A percentile compares a stretch with the other conserved stretches of the same genome.
These are phyloP conservation scores for Leptographium procerum DNA, from an alignment of 2,329 filamentous ascomycete genomes.

Conservation along the genomic window DNA sequence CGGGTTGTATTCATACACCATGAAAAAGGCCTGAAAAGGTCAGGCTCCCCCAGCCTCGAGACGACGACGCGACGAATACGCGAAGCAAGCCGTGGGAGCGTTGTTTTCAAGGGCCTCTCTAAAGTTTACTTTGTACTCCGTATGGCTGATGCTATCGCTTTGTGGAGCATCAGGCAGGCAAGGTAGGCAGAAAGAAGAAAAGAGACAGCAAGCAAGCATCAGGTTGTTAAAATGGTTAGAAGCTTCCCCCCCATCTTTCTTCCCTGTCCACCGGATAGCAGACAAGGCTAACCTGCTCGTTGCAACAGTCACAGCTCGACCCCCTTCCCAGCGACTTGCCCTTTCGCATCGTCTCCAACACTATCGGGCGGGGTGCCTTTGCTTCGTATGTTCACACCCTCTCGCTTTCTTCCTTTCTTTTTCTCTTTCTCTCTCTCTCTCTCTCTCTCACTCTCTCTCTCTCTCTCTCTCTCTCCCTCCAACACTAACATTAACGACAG, in stretches of 20 bases:
- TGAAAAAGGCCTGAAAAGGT: neutral
- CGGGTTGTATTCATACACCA: neutral
- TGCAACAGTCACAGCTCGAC: constrained; percentile 74
- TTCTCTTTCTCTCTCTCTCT: neutral
- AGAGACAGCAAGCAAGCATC: neutral
- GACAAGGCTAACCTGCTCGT: neutral
- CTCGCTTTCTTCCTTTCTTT: neutral
- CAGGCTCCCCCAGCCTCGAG: neutral
- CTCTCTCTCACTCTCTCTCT: neutral
- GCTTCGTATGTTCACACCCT: constrained; percentile 60
- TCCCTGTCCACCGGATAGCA: constrained; percentile 13
- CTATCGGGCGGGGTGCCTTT: constrained; percentile 92
- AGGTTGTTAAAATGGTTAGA: neutral
- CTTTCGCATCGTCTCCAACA: constrained; percentile 91
- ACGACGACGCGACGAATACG: neutral
- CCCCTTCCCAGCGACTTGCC: constrained; percentile 76
- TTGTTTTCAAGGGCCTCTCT: neutral
- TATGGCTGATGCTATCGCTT: too few relatives aligned
- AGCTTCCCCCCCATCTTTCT: neutral
- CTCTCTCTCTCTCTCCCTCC: neutral
- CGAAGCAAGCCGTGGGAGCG: neutral
- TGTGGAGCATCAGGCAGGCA: too few relatives aligned
- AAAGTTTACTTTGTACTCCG: neutral
- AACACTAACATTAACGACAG: constrained; percentile 30
- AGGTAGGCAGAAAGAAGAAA: too few relatives aligned